phyloP scores from a whole-genome alignment of 805 yeast genomes.

The Cyberlindnera meyerae region DNA sequence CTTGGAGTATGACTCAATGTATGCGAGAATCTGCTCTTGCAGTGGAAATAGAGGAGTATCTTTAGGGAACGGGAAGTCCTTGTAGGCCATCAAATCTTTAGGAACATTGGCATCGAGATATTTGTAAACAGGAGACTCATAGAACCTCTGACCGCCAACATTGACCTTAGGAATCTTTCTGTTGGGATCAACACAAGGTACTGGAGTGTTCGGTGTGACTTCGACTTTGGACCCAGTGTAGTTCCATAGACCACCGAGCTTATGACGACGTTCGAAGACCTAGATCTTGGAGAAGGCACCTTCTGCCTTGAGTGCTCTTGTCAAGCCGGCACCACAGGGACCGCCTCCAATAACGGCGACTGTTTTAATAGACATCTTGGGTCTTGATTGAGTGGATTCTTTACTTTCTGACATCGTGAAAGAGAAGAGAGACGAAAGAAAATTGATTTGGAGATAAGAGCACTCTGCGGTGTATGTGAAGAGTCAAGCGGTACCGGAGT shows the following conservation, averaged over 20 bases:
- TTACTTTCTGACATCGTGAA: too few species aligned
- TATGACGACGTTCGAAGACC: constrained; percentile 53
- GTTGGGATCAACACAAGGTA: constrained; percentile 30
- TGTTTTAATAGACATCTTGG: constrained; percentile 8
- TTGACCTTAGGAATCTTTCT: constrained; percentile 16
- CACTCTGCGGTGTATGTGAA: too few species aligned
- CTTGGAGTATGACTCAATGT: constrained; percentile 51
- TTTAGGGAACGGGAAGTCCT: constrained; percentile 44
- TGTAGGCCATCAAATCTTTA: constrained; percentile 60
- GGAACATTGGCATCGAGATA: constrained; percentile 67
- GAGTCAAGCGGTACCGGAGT: too few species aligned
- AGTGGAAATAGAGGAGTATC: constrained; percentile 50
- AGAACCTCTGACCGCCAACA: constrained; percentile 28
- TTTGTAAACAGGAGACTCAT: constrained; percentile 58
- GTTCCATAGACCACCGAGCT: constrained; percentile 83
- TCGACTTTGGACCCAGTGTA: constrained; percentile 28
- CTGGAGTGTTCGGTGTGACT: constrained; percentile 8
- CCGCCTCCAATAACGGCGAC: constrained; percentile 78
- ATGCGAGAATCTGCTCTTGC: constrained; percentile 55
- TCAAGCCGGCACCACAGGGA: constrained; percentile 64
- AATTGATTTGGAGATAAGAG: too few species aligned
- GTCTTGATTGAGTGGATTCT: too few species aligned
- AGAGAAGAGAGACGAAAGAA: too few species aligned
- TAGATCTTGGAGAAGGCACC: constrained; percentile 40
- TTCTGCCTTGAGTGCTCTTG: constrained; percentile 58